These are phyloP conservation scores for Boletus insuetus DNA, from an alignment of 768 basidiomycete species.

Conservation along the genomic window DNA sequence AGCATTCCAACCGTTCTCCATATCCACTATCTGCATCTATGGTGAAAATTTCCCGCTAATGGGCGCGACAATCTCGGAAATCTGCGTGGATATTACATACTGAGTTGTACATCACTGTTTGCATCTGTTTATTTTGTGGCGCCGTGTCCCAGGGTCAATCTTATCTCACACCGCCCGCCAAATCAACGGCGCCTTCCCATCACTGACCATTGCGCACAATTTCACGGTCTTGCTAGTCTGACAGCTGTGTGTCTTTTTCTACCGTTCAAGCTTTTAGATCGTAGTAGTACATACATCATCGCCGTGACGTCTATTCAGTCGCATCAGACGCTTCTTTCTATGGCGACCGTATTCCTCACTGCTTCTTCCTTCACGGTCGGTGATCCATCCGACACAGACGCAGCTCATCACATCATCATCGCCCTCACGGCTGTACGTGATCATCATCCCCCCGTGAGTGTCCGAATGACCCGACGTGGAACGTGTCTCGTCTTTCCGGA, in stretches of 20 bases:
- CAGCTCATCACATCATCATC: constrained; percentile 10
- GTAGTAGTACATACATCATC: neutral
- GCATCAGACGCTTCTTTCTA: neutral
- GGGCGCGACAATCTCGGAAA: constrained; percentile 28
- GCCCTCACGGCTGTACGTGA: constrained; percentile 23
- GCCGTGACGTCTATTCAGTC: neutral
- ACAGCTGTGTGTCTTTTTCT: neutral
- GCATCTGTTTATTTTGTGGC: constrained; percentile 26
- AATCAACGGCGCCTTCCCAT: constrained; percentile 11
- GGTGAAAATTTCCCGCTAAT: constrained; percentile 30
- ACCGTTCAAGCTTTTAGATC: constrained; percentile 15
- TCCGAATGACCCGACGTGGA: constrained; percentile 15
- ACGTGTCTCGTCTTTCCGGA: constrained; percentile 18
- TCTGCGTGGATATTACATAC: constrained; percentile 32
- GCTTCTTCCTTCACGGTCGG: constrained; percentile 6
- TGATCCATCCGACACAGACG: constrained; percentile 5
- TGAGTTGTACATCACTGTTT: constrained; percentile 16
- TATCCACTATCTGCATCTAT: constrained; percentile 10
- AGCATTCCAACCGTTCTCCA: neutral
- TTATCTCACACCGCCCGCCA: constrained; percentile 27
- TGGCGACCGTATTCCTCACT: neutral
- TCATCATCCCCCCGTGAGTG: constrained; percentile 11
- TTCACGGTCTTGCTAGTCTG: neutral
- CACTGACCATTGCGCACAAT: neutral
- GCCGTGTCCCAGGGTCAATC: constrained; percentile 27